Conservation (phyloP, 2,329 filamentous ascomycete genomes). For the Penicillium sp. region DNA sequence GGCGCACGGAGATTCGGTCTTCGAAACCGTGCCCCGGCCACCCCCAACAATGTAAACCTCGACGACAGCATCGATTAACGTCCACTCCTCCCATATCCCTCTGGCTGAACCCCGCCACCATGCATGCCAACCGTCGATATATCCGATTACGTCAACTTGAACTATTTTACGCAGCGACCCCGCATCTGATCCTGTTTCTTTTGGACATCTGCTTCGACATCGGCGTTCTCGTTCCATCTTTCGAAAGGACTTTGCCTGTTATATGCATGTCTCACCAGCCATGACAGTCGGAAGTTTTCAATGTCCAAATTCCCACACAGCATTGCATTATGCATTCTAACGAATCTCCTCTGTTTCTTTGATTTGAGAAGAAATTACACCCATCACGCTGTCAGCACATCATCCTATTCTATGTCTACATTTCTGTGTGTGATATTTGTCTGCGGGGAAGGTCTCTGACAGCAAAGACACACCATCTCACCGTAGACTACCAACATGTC, state of each 20-base stretch:
- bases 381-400: not conserved
- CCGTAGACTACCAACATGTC: not conserved
- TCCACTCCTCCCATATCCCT: not conserved
- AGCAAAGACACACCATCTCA: not conserved
- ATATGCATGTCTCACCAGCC: not conserved
- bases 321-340: not conserved
- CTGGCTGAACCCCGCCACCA: not conserved
- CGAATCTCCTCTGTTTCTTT: conserved; percentile 3
- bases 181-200: not conserved
- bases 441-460: not conserved
- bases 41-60: conserved; percentile 26
- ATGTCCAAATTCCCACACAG: not conserved
- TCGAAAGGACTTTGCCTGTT: not conserved
- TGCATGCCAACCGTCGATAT: not conserved
- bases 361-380: not conserved
- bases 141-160: not conserved
- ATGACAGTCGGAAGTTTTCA: not conserved
- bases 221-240: not conserved
- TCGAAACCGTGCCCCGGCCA: conserved; percentile 28
- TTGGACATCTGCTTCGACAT: not conserved
- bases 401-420: not conserved
- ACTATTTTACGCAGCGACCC: conserved; percentile 4
- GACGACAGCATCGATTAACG: conserved; percentile 33
- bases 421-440: not conserved
- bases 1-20: conserved; percentile 36